Conservation (phyloP, 2,329 filamentous ascomycete genomes). For the Penicillium sp. region DNA sequence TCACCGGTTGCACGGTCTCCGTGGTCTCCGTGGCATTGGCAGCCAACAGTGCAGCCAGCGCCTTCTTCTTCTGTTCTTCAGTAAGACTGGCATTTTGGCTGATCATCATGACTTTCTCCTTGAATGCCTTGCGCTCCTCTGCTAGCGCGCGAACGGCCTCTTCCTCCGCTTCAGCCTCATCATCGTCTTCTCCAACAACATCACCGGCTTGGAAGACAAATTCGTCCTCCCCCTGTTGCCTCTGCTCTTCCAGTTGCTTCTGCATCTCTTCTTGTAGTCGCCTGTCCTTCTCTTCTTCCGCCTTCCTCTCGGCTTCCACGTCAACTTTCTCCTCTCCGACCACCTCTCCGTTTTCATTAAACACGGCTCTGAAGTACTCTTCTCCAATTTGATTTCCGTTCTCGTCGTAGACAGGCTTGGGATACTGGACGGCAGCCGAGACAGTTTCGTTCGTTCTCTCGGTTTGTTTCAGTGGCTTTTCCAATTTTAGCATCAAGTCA, state of each 20-base stretch:
- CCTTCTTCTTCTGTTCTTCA: neutral
- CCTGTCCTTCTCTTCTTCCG: neutral
- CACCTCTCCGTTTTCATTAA: neutral
- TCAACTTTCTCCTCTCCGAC: slow-evolving; percentile 7
- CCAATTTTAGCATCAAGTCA: neutral
- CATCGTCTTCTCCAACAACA: slow-evolving; percentile 4
- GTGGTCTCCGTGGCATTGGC: neutral
- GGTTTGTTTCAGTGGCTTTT: neutral
- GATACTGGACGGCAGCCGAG: neutral
- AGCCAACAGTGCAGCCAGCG: neutral
- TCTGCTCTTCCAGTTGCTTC: neutral
- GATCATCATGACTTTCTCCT: neutral
- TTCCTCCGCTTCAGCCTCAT: slow-evolving; percentile 3
- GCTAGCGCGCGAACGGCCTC: neutral
- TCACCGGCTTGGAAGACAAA: neutral
- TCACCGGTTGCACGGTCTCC: neutral
- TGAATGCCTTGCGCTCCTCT: neutral
- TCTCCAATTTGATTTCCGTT: slow-evolving; percentile 2
- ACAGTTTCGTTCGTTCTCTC: neutral
- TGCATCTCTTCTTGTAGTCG: neutral
- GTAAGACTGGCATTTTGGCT: neutral
- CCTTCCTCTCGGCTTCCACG: neutral
- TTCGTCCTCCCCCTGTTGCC: neutral
- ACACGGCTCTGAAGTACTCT: slow-evolving; percentile 1
- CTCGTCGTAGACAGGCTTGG: neutral